Percentiles rank a stretch among this genome's conserved stretches.
These are phyloP conservation scores for Vicia villosa DNA, from an alignment of 306 rosid species.

Conservation along the genomic window DNA sequence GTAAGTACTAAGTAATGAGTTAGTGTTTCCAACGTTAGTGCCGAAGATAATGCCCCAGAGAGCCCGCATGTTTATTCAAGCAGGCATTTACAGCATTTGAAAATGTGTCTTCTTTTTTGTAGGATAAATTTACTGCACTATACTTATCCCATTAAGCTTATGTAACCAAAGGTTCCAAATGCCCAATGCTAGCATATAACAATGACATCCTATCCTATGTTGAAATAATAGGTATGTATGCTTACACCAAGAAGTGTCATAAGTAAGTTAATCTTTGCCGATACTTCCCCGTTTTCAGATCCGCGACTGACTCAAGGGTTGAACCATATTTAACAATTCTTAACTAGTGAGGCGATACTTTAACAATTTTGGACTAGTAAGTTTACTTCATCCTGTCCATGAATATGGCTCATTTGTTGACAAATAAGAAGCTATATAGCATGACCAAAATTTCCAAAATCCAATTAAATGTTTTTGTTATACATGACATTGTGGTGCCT, in stretches of 20 bases:
- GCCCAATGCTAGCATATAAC: not conserved
- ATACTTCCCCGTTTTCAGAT: not conserved
- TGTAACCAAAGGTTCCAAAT: not conserved
- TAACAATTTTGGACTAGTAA: not conserved
- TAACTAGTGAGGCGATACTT: not conserved
- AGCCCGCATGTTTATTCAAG: not conserved
- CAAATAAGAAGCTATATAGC: conserved; percentile 1
- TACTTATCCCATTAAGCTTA: not conserved
- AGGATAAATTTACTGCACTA: not conserved
- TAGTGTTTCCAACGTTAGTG: not conserved
- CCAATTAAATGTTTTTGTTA: not conserved
- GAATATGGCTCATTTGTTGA: not conserved
- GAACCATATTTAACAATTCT: not conserved
- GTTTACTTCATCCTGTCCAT: not conserved
- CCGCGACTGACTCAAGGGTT: not conserved
- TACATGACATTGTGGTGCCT: not conserved
- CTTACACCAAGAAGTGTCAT: not conserved
- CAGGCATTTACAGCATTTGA: not conserved
- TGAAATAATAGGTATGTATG: not conserved
- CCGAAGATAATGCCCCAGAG: not conserved
- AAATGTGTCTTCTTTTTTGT: not conserved
- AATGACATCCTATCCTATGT: conserved; percentile 6
- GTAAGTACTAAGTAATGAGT: not conserved
- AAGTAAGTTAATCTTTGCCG: not conserved
- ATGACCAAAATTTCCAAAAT: not conserved